These are phyloP conservation scores for Rhodotorula mucilaginosa DNA, from an alignment of 1,284 basidiomycete species.

Conservation along the genomic window DNA sequence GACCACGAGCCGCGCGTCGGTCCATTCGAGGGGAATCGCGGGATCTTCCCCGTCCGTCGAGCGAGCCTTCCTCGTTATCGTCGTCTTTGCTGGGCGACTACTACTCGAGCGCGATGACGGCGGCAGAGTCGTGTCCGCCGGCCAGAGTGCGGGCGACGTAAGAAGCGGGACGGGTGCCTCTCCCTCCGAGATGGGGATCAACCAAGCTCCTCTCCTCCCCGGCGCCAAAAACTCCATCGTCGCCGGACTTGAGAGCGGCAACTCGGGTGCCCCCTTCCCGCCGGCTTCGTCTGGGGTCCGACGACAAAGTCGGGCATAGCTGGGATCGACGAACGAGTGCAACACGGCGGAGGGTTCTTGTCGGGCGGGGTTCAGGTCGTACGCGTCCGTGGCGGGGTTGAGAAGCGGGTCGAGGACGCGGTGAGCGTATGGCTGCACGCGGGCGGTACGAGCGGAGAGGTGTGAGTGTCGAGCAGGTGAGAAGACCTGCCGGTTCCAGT, in stretches of 20 bases:
- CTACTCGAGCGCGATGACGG: no score
- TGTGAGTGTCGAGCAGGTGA: no score
- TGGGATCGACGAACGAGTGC: conserved; percentile 25
- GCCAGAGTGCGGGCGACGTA: no score
- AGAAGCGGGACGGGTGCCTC: no score
- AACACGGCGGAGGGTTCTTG: conserved; percentile 14
- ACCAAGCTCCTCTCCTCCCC: conserved; percentile 27
- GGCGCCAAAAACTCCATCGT: conserved; percentile 9
- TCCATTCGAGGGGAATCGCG: conserved; percentile 19
- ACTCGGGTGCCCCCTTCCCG: background rate
- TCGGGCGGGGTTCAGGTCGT: conserved; percentile 3
- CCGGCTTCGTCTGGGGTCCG: no score
- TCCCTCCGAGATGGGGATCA: conserved; percentile 20
- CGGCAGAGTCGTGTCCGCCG: no score
- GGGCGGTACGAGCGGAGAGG: background rate
- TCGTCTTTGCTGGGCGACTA: no score
- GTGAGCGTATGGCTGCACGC: conserved; percentile 23
- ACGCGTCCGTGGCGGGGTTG: background rate
- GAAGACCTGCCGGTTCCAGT: no score
- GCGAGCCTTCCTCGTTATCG: no score
- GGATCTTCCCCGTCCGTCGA: no score
- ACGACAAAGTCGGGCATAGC: no score
- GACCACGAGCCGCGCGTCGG: conserved; percentile 10
- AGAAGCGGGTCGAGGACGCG: background rate
- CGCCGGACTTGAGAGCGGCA: background rate